phyloP scores from a whole-genome alignment of 1,139 yeast species.

The Magnusiomyces magnusii region DNA sequence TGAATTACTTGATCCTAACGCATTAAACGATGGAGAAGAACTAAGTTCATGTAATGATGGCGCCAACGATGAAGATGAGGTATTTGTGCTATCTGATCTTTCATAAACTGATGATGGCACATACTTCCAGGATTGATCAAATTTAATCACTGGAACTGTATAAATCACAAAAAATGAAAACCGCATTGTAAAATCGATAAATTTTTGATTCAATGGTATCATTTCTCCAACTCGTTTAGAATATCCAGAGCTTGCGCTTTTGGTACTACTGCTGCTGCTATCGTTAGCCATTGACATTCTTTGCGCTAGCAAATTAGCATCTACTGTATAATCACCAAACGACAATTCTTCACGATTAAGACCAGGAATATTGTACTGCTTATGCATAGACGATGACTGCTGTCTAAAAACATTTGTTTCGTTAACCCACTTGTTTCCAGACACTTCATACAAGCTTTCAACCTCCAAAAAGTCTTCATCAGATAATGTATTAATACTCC shows the following conservation, averaged over 20 bases:
- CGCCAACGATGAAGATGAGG: background rate
- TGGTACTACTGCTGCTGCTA: background rate
- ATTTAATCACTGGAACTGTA: constrained; percentile 6
- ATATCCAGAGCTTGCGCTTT: background rate
- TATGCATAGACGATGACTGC: constrained; percentile 12
- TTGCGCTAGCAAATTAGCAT: background rate
- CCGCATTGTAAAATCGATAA: constrained; percentile 13
- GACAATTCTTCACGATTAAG: constrained; percentile 2
- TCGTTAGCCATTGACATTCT: background rate
- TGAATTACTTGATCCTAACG: no score
- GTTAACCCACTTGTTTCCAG: constrained; percentile 40
- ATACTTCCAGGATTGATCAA: constrained; percentile 3
- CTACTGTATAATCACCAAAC: background rate
- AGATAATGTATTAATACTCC: constrained; percentile 45
- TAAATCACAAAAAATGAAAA: constrained; percentile 10
- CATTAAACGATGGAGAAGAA: no score
- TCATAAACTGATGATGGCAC: background rate
- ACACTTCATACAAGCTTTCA: constrained; percentile 34
- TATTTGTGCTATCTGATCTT: background rate
- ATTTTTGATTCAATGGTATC: constrained; percentile 9
- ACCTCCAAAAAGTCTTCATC: constrained; percentile 44
- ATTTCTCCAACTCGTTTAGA: constrained; percentile 2
- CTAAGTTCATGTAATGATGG: no score
- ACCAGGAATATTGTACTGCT: constrained; percentile 15
- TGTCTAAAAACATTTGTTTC: constrained; percentile 33